Evolutionary conservation across 495 filamentous ascomycete genomes (phyloP).

Genomic region (Penicillium steckii): DNA sequence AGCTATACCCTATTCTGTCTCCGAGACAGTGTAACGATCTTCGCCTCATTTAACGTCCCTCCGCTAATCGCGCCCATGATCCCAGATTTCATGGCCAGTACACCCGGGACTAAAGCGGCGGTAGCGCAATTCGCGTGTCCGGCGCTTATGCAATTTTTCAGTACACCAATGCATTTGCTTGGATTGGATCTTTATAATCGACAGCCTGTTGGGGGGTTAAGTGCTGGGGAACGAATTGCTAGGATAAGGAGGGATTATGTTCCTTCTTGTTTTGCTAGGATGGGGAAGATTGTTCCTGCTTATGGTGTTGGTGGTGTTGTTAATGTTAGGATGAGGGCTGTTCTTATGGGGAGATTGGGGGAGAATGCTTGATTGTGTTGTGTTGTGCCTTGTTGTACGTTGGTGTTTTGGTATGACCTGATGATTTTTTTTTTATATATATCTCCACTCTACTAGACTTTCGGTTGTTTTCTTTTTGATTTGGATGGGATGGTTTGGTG

Average conservation of each 20-base stretch:
- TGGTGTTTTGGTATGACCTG: conserved; percentile 4
- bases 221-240: conserved; percentile 56
- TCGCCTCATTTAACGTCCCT: conserved; percentile 90
- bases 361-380: too few relatives aligned
- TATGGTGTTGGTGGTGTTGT: conserved; percentile 93
- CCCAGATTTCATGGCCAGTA: conserved; percentile 47
- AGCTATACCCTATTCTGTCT: conserved; percentile 79
- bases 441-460: conserved; percentile 9
- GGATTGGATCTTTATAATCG: conserved; percentile 91
- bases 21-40: conserved; percentile 89
- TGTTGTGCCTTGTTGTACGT: conserved; percentile 15
- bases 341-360: conserved; percentile 44
- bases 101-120: conserved; percentile 53
- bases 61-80: conserved; percentile 61
- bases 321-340: conserved; percentile 69
- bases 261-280: conserved; percentile 72
- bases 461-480: background rate
- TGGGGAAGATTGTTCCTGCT: conserved; percentile 89
- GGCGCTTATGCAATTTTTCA: conserved; percentile 75
- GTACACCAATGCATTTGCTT: conserved; percentile 84
- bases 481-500: background rate
- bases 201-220: conserved; percentile 40
- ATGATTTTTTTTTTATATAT: background rate
- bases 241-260: conserved; percentile 75
- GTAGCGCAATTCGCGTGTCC: conserved; percentile 80